These are phyloP conservation scores for Agrocybe praecox DNA, from an alignment of 768 basidiomycete species.

Conservation along the genomic window DNA sequence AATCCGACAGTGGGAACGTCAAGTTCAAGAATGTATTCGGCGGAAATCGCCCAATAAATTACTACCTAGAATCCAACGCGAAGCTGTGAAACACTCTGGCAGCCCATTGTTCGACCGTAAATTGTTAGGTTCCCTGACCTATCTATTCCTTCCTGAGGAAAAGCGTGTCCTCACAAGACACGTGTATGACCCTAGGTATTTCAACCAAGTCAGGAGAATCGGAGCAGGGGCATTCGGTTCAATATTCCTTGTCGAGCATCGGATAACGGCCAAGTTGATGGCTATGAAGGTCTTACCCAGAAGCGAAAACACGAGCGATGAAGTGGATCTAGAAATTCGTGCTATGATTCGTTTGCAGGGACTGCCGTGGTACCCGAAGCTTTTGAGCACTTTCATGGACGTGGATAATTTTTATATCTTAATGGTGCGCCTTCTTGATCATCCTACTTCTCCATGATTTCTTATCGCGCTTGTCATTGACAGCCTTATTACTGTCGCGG, in stretches of 20 bases:
- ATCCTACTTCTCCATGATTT: not conserved
- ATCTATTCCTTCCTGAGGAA: conserved; percentile 17
- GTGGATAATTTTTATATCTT: conserved; percentile 15
- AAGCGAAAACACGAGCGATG: conserved; percentile 3
- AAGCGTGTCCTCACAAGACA: not conserved
- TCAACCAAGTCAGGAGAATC: conserved; percentile 12
- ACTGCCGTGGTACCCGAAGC: conserved; percentile 12
- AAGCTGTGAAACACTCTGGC: not conserved
- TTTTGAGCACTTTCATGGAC: conserved; percentile 18
- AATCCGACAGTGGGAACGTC: not conserved
- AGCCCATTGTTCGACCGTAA: not conserved
- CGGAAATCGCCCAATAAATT: not conserved
- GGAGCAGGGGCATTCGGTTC: conserved; percentile 17
- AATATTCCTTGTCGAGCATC: conserved; percentile 14
- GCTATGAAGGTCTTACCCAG: conserved; percentile 15
- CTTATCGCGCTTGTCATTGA: not conserved
- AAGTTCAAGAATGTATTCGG: not conserved
- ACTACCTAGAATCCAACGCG: not conserved
- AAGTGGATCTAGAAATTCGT: conserved; percentile 14
- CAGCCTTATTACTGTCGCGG: conserved; percentile 19
- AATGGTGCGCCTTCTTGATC: conserved; percentile 13
- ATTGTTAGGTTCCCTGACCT: not conserved
- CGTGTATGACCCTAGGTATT: conserved; percentile 14
- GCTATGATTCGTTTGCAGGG: conserved; percentile 17
- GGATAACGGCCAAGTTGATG: conserved; percentile 19